Percentiles rank a stretch among this genome's conserved stretches.
Conservation (phyloP, 78 protist species). For the Emiliania huxleyi region DNA sequence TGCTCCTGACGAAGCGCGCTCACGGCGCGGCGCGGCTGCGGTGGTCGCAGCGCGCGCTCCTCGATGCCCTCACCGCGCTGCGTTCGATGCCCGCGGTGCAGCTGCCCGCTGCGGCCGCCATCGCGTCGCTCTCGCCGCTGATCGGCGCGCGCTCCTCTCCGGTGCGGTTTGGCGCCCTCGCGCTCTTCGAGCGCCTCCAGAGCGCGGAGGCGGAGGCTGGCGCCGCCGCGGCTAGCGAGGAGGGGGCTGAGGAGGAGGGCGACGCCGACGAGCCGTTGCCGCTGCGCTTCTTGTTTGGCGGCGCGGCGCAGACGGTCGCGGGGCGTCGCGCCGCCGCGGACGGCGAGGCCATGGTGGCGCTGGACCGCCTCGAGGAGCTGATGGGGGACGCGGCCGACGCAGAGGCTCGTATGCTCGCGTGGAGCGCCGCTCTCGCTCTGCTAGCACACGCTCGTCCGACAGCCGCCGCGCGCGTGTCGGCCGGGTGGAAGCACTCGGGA, state of each 20-base stretch:
- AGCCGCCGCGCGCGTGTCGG: neutral
- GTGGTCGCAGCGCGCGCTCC: neutral
- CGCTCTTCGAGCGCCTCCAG: neutral
- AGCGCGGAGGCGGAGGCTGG: neutral
- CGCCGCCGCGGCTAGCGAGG: neutral
- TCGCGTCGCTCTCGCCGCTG: neutral
- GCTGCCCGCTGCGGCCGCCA: neutral
- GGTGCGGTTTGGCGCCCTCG: neutral
- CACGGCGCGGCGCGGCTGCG: neutral
- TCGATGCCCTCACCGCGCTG: neutral
- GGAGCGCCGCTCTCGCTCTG: neutral
- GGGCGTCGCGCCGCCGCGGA: neutral
- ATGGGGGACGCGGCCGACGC: neutral
- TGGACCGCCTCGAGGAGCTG: neutral
- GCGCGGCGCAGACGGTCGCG: neutral
- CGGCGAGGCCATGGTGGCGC: neutral
- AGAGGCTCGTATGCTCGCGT: neutral
- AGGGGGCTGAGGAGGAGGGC: neutral
- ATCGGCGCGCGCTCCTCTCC: neutral
- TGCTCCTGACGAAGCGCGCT: neutral
- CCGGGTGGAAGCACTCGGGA: neutral
- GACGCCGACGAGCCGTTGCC: neutral
- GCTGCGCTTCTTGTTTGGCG: neutral
- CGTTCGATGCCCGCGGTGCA: neutral
- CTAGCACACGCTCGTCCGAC: neutral